A percentile compares a stretch with the other conserved stretches of the same genome.
Conservation (phyloP, 305 asterid genomes). For the Fraxinus sp. region DNA sequence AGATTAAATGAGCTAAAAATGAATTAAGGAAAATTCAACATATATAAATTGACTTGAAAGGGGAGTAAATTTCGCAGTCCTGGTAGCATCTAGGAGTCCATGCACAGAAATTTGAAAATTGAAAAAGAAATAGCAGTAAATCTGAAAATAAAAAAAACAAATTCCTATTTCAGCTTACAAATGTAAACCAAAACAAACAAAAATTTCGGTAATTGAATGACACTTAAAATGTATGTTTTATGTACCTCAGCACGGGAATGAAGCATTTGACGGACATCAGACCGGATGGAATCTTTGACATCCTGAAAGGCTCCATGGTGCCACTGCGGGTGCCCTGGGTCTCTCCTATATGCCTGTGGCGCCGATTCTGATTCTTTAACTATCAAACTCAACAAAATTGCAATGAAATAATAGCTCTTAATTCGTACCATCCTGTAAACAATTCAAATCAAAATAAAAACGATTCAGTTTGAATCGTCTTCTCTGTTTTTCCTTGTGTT, state of each 20-base stretch:
- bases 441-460: background rate
- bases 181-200: background rate
- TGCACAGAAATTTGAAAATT: background rate
- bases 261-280: conserved; percentile 89
- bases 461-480: conserved; percentile 6
- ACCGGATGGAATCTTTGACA: conserved; percentile 86
- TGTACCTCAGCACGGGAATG: conserved; percentile 92
- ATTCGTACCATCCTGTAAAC: conserved; percentile 39
- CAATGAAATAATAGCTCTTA: conserved; percentile 25
- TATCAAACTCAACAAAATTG: conserved; percentile 36
- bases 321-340: conserved; percentile 95
- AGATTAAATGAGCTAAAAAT: background rate
- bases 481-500: conserved; percentile 22
- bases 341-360: conserved; percentile 79
- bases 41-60: background rate
- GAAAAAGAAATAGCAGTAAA: background rate
- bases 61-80: background rate
- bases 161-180: background rate
- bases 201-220: background rate
- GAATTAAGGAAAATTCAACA: background rate
- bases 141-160: background rate
- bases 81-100: background rate
- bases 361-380: conserved; percentile 53
- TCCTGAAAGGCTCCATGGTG: conserved; percentile 95
- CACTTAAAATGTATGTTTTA: background rate